A percentile compares a stretch with the other conserved stretches of the same genome.
These are phyloP conservation scores for Pelargonium fulgidum DNA, from an alignment of 441 rosid genomes.

Conservation along the genomic window DNA sequence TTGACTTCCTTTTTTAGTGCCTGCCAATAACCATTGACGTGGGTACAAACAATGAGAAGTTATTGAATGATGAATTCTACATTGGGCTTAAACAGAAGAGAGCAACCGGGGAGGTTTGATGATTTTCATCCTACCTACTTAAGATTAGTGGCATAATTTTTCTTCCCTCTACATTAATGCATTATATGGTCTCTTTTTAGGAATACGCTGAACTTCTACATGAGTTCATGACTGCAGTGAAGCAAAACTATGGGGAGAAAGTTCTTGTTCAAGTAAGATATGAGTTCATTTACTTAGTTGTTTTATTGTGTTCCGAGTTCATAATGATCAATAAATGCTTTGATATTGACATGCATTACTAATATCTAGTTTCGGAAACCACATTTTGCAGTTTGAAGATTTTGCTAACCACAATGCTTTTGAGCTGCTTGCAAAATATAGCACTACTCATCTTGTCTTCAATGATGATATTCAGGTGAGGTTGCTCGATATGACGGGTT, in stretches of 20 bases:
- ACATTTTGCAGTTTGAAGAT: constrained; percentile 14
- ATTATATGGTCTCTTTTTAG: constrained; percentile 18
- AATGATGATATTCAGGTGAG: constrained; percentile 15
- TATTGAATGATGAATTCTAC: constrained; percentile 26
- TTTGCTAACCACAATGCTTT: constrained; percentile 18
- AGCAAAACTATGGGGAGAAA: neutral
- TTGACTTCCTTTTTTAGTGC: constrained; percentile 19
- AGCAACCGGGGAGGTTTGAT: constrained; percentile 24
- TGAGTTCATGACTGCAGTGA: constrained; percentile 16
- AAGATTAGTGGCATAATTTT: neutral
- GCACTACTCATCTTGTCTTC: constrained; percentile 15
- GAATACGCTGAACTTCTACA: constrained; percentile 18
- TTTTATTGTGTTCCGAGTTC: too few species aligned
- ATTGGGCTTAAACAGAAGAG: constrained; percentile 26
- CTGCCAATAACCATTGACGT: constrained; percentile 26
- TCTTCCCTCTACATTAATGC: neutral
- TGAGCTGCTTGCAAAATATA: constrained; percentile 16
- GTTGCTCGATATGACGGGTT: neutral
- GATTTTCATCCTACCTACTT: neutral
- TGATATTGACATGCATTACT: neutral
- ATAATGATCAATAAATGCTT: too few species aligned
- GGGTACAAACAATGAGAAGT: constrained; percentile 27
- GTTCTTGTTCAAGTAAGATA: neutral
- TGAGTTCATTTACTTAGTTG: neutral
- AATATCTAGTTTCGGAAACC: neutral